Percentiles rank a stretch among this genome's conserved stretches.
Evolutionary conservation across 306 rosid species (phyloP).

Genomic region (Astragalus glycyphyllos): DNA sequence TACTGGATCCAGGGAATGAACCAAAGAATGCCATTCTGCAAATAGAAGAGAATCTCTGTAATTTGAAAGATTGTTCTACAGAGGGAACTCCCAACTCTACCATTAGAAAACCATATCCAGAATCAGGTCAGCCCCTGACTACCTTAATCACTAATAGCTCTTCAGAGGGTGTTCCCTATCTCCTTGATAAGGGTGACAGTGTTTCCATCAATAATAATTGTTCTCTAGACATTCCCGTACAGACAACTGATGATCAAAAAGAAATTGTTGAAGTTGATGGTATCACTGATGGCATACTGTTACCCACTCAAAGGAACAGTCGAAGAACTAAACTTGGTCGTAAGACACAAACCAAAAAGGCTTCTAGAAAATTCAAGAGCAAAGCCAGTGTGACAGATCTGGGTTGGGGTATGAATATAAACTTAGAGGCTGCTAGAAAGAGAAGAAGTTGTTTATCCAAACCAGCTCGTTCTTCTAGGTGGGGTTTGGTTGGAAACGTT

Average conservation of each 20-base stretch:
- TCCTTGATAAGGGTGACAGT: slow-evolving; percentile 43
- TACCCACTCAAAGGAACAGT: slow-evolving; percentile 61
- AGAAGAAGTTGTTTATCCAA: slow-evolving; percentile 83
- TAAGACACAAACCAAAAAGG: slow-evolving; percentile 62
- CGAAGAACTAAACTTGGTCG: slow-evolving; percentile 59
- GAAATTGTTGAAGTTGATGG: slow-evolving; percentile 51
- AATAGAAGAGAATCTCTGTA: slow-evolving; percentile 46
- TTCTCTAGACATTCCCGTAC: slow-evolving; percentile 42
- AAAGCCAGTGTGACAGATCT: slow-evolving; percentile 49
- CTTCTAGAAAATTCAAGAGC: slow-evolving; percentile 65
- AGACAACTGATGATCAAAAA: slow-evolving; percentile 55
- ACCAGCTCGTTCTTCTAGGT: slow-evolving; percentile 75
- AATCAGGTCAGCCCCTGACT: slow-evolving; percentile 50
- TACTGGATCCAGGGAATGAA: slow-evolving; percentile 49
- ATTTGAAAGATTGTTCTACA: slow-evolving; percentile 48
- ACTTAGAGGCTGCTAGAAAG: slow-evolving; percentile 63
- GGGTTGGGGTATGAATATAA: slow-evolving; percentile 43
- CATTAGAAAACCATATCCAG: slow-evolving; percentile 48
- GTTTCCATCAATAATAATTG: slow-evolving; percentile 51
- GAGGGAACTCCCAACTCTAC: slow-evolving; percentile 41
- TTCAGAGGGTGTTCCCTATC: slow-evolving; percentile 51
- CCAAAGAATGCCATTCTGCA: slow-evolving; percentile 39
- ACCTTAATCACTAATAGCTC: slow-evolving; percentile 47
- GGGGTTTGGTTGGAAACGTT: slow-evolving; percentile 80
- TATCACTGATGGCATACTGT: slow-evolving; percentile 49